phyloP scores from a whole-genome alignment of 306 rosid genomes.

The Fragaria ananassa region DNA sequence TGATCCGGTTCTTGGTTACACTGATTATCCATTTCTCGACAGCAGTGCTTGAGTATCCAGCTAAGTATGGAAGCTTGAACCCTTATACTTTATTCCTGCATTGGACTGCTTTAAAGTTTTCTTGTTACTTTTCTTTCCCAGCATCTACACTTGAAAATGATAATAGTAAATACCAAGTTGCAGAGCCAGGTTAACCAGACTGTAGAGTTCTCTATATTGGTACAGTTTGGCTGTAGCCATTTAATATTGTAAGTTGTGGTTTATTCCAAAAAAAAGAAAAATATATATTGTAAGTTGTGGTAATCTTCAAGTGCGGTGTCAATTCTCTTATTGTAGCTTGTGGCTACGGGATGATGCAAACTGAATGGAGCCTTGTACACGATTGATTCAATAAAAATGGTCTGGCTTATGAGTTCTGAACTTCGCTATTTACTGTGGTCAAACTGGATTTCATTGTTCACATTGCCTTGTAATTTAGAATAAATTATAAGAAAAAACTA shows the following conservation, averaged over 20 bases:
- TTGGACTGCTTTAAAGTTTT: background rate
- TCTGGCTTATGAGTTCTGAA: background rate
- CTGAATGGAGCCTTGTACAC: background rate
- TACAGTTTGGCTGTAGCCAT: background rate
- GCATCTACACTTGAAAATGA: background rate
- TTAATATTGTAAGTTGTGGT: background rate
- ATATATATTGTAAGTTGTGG: too few species aligned
- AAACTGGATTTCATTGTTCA: background rate
- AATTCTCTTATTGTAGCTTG: background rate
- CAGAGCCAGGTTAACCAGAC: background rate
- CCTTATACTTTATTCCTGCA: background rate
- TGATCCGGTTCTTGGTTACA: slow-evolving; percentile 59
- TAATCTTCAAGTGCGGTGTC: background rate
- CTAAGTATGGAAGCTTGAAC: background rate
- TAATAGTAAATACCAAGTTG: background rate
- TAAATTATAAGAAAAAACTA: background rate
- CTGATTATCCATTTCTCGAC: slow-evolving; percentile 60
- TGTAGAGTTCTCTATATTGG: background rate
- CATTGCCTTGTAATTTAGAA: background rate
- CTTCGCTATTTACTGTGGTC: background rate
- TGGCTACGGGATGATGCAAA: background rate
- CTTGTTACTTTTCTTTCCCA: background rate
- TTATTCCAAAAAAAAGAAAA: too few species aligned
- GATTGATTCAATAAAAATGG: background rate
- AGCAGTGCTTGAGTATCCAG: background rate